Percentiles rank a stretch among this genome's conserved stretches.
Evolutionary conservation across 225 moss, liverwort and hornwort genomes (phyloP).

Genomic region (Marchantia paleacea): DNA sequence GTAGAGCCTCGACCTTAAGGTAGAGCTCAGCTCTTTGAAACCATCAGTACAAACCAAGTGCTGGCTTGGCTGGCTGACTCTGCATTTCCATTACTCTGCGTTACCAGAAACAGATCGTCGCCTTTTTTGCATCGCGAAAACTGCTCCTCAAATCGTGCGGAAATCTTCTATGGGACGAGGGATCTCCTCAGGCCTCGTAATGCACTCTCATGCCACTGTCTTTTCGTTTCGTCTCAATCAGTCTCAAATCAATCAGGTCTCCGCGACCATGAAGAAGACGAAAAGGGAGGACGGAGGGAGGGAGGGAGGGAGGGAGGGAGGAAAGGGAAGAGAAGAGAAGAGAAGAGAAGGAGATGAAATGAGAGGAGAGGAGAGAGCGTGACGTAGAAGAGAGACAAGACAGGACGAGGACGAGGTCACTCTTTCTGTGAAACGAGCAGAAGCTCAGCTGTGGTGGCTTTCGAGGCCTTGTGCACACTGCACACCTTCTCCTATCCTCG

Average conservation of each 20-base stretch:
- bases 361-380: no score
- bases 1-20: no score
- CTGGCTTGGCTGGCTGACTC: neutral
- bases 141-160: neutral
- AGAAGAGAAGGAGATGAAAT: no score
- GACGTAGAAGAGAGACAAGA: neutral
- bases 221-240: neutral
- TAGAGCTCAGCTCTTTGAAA: no score
- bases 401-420: no score
- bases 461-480: neutral
- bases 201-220: constrained; percentile 3
- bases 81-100: neutral
- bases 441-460: no score
- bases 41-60: no score
- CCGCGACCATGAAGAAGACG: no score
- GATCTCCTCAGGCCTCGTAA: constrained; percentile 12
- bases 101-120: neutral
- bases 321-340: no score
- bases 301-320: neutral
- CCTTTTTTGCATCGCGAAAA: neutral
- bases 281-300: neutral
- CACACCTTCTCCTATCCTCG: no score
- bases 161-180: constrained; percentile 9
- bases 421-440: neutral
- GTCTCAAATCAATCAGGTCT: neutral